A percentile compares a stretch with the other conserved stretches of the same genome.
phyloP scores from a whole-genome alignment of 78 protist genomes.

The Dictyostelium intermedium region DNA sequence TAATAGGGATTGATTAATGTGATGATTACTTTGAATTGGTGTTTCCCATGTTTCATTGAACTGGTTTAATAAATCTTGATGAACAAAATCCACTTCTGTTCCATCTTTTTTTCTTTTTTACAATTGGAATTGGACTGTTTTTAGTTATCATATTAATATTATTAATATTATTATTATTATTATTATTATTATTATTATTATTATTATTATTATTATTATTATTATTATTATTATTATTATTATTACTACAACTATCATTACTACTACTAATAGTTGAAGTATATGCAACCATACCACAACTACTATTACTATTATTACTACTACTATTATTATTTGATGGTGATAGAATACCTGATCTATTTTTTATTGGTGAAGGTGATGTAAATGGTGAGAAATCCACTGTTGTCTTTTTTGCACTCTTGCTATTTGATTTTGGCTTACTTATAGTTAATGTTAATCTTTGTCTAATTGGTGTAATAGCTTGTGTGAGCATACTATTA shows the following conservation, averaged over 20 bases:
- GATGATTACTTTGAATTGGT: neutral
- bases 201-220: neutral
- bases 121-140: neutral
- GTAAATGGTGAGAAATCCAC: neutral
- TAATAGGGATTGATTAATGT: neutral
- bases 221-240: neutral
- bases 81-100: neutral
- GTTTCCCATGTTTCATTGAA: neutral
- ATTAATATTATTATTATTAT: slow-evolving; percentile 9
- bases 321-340: neutral
- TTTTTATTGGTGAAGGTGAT: slow-evolving; percentile 23
- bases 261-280: neutral
- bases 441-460: neutral
- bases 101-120: neutral
- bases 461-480: slow-evolving; percentile 22
- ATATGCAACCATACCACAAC: neutral
- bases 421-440: neutral
- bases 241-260: neutral
- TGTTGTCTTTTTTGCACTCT: neutral
- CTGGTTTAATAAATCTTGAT: neutral
- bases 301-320: neutral
- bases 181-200: slow-evolving; percentile 9
- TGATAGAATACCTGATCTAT: neutral
- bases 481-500: neutral
- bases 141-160: slow-evolving; percentile 8